phyloP scores from a whole-genome alignment of 768 basidiomycete species.

The Suillus subaureus region DNA sequence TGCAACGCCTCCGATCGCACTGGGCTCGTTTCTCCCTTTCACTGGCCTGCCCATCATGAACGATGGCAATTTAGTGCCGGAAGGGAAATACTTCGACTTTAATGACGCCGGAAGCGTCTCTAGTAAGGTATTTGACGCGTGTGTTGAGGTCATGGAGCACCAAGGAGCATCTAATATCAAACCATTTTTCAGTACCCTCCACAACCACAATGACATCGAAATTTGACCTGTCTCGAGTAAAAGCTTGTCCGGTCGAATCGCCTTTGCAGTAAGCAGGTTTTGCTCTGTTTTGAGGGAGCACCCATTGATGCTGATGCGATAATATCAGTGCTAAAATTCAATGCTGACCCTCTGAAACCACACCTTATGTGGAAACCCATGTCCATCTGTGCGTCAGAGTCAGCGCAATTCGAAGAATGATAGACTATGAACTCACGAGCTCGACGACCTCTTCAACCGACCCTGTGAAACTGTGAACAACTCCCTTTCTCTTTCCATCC shows the following conservation, averaged over 20 bases:
- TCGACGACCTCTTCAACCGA: slow-evolving; percentile 61
- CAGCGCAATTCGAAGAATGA: background rate
- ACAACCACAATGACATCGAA: background rate
- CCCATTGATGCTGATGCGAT: slow-evolving; percentile 59
- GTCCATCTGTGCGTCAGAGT: slow-evolving; percentile 47
- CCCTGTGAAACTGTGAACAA: slow-evolving; percentile 86
- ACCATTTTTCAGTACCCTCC: slow-evolving; percentile 4
- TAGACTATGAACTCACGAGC: slow-evolving; percentile 46
- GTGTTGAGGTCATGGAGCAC: slow-evolving; percentile 70
- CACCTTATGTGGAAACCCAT: slow-evolving; percentile 75
- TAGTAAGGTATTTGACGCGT: slow-evolving; percentile 58
- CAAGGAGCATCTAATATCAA: slow-evolving; percentile 61
- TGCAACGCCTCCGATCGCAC: slow-evolving; percentile 65
- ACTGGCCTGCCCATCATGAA: slow-evolving; percentile 62
- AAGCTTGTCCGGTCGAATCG: slow-evolving; percentile 59
- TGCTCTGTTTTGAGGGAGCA: slow-evolving; percentile 76
- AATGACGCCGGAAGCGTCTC: slow-evolving; percentile 48
- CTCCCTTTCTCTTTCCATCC: slow-evolving; percentile 65
- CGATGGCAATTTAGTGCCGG: slow-evolving; percentile 53
- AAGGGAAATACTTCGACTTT: slow-evolving; percentile 52
- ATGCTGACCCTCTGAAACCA: slow-evolving; percentile 4
- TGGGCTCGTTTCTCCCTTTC: slow-evolving; percentile 80
- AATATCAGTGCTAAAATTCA: background rate
- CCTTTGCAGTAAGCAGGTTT: slow-evolving; percentile 56
- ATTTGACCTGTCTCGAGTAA: slow-evolving; percentile 74